phyloP scores from a whole-genome alignment of 2,329 filamentous ascomycete genomes.

The Aureobasidium sp. region DNA sequence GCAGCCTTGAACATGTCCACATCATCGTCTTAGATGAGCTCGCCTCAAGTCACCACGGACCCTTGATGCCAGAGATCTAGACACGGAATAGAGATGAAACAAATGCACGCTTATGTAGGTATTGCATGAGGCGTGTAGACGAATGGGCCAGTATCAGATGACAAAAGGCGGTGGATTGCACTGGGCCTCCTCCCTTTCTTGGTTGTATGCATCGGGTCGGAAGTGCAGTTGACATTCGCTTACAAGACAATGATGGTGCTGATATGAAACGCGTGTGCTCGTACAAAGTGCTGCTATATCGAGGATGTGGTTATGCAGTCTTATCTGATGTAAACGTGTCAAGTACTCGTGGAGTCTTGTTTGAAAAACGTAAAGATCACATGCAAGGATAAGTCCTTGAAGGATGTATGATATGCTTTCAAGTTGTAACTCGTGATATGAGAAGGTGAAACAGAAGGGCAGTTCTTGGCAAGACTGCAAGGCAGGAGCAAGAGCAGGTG shows the following conservation, averaged over 20 bases:
- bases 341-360: neutral
- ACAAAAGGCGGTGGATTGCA: neutral
- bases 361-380: neutral
- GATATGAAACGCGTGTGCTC: constrained; percentile 1
- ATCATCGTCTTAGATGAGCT: neutral
- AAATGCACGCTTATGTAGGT: constrained; percentile 8
- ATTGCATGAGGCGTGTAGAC: neutral
- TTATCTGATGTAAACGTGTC: neutral
- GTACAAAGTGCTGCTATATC: neutral
- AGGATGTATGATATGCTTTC: neutral
- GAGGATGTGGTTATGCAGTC: neutral
- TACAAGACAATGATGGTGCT: neutral
- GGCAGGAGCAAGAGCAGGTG: neutral
- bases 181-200: neutral
- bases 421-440: neutral
- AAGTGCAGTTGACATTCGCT: neutral
- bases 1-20: neutral
- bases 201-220: neutral
- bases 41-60: neutral
- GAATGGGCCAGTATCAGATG: neutral
- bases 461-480: neutral
- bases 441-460: neutral
- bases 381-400: neutral
- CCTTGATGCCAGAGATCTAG: neutral
- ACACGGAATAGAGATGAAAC: neutral